Conservation (phyloP, 768 basidiomycete genomes). For the Lenzites betulinus region DNA sequence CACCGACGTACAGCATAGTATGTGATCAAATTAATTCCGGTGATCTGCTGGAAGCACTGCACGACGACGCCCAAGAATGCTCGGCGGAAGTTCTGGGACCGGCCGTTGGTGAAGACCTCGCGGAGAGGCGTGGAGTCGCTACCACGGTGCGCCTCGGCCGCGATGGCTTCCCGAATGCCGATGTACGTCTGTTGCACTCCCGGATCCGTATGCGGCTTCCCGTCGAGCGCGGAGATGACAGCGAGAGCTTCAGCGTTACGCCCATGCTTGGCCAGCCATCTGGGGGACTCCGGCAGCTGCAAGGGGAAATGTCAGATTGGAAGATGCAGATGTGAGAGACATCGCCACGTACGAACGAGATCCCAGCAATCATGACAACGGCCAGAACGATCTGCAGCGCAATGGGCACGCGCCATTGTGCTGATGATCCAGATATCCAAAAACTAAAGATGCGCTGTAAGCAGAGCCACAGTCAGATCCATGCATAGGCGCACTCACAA, state of each 20-base stretch:
- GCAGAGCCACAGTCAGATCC: neutral
- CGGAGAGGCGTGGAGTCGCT: slow-evolving; percentile 41
- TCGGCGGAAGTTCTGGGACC: slow-evolving; percentile 61
- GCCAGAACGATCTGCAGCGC: slow-evolving; percentile 61
- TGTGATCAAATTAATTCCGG: slow-evolving; percentile 67
- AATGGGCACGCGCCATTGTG: slow-evolving; percentile 65
- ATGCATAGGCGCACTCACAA: slow-evolving; percentile 39
- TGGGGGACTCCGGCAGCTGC: slow-evolving; percentile 60
- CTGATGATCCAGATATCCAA: slow-evolving; percentile 51
- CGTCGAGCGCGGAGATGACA: slow-evolving; percentile 63
- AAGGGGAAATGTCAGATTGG: neutral
- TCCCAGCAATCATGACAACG: slow-evolving; percentile 51
- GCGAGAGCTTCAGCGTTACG: slow-evolving; percentile 57
- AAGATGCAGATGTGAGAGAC: neutral
- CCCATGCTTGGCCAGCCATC: slow-evolving; percentile 61
- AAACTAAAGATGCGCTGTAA: slow-evolving; percentile 36
- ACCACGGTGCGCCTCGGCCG: slow-evolving; percentile 38
- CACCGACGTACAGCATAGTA: slow-evolving; percentile 45
- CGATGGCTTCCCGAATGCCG: slow-evolving; percentile 55
- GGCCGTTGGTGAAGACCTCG: slow-evolving; percentile 59
- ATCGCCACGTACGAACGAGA: slow-evolving; percentile 46
- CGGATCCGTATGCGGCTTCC: slow-evolving; percentile 48
- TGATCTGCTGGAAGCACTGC: slow-evolving; percentile 72
- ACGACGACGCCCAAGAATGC: slow-evolving; percentile 55
- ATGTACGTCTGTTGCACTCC: slow-evolving; percentile 52